Evolutionary conservation across 139 green algal species (phyloP).

Genomic region (Dunaliella sp.): DNA sequence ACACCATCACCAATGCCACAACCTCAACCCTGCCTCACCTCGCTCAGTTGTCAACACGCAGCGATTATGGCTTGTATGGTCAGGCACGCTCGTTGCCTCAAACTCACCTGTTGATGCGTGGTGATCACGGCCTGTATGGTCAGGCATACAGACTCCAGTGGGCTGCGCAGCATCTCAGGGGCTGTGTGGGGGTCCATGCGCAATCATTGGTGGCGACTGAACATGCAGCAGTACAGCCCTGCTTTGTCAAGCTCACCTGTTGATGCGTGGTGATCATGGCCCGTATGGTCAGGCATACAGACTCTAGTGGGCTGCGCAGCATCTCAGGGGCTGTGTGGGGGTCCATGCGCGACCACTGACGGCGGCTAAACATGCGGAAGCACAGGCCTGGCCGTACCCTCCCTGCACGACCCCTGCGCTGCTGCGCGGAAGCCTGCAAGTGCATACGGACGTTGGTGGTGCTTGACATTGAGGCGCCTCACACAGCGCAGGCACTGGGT

Average conservation of each 20-base stretch:
- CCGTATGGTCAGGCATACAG: conserved; percentile 63
- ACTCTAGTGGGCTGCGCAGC: conserved; percentile 71
- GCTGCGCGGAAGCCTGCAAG: conserved; percentile 60
- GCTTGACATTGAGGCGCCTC: too few species aligned
- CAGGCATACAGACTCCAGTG: conserved; percentile 72
- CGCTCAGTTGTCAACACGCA: not conserved
- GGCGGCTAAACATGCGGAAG: conserved; percentile 71
- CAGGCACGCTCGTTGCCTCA: conserved; percentile 35
- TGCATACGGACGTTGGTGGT: too few species aligned
- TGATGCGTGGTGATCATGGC: conserved; percentile 19
- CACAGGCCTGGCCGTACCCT: conserved; percentile 75
- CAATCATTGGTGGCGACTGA: conserved; percentile 46
- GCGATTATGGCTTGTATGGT: conserved; percentile 47
- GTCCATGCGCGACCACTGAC: conserved; percentile 48
- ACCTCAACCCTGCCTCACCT: not conserved
- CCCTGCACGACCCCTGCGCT: conserved; percentile 80
- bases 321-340: conserved; percentile 82
- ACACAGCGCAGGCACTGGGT: too few species aligned
- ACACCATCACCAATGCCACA: too few species aligned
- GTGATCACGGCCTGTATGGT: conserved; percentile 47
- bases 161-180: conserved; percentile 79
- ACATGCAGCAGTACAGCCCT: conserved; percentile 7
- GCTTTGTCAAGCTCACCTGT: not conserved
- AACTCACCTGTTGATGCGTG: not conserved
- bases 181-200: conserved; percentile 57